These are phyloP conservation scores for Phytophthora tentaculata DNA, from an alignment of 352 stramenopile genomes.

Conservation along the genomic window DNA sequence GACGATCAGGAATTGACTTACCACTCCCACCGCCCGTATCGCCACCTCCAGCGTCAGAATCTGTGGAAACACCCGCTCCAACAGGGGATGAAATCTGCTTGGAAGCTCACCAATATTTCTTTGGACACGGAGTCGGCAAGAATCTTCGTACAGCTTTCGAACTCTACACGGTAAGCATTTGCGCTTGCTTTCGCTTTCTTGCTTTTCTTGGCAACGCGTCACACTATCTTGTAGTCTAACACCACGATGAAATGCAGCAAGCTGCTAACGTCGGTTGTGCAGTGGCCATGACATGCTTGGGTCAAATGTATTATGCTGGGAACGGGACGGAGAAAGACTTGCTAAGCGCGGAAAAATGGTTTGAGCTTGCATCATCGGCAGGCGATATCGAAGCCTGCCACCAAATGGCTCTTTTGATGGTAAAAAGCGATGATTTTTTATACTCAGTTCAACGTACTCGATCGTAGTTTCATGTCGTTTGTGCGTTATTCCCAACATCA, in stretches of 20 bases:
- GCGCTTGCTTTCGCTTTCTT: not conserved
- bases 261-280: slow-evolving; percentile 52
- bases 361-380: slow-evolving; percentile 41
- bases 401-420: slow-evolving; percentile 62
- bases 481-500: slow-evolving; percentile 14
- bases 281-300: slow-evolving; percentile 65
- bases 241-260: slow-evolving; percentile 35
- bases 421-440: slow-evolving; percentile 17
- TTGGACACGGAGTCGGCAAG: slow-evolving; percentile 54
- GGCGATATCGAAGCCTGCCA: slow-evolving; percentile 57
- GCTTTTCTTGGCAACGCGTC: not conserved
- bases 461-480: not conserved
- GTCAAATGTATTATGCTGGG: slow-evolving; percentile 62
- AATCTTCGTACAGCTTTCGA: slow-evolving; percentile 49
- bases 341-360: slow-evolving; percentile 60
- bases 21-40: slow-evolving; percentile 51
- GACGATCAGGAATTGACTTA: slow-evolving; percentile 52
- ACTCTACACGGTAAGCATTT: slow-evolving; percentile 66
- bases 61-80: slow-evolving; percentile 16
- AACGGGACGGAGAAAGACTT: slow-evolving; percentile 58
- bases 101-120: slow-evolving; percentile 70
- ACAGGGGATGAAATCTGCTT: slow-evolving; percentile 48
- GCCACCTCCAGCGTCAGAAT: slow-evolving; percentile 8
- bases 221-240: slow-evolving; percentile 2
- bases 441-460: not conserved